Evolutionary conservation across 2,329 filamentous ascomycete species (phyloP).

Genomic region (Phialemonium atrogriseum): DNA sequence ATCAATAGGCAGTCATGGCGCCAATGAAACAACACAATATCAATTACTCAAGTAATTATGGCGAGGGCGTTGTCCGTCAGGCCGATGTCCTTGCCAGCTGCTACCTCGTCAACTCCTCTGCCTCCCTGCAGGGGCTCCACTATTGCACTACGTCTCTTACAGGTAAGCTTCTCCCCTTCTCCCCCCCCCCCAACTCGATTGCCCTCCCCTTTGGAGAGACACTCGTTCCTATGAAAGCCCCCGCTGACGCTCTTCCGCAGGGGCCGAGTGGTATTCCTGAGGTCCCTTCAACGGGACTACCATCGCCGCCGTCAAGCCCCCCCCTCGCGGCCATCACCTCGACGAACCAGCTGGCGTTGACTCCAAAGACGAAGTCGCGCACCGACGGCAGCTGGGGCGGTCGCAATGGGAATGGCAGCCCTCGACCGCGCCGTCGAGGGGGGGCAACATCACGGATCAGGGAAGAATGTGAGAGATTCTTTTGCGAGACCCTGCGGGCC

Average conservation of each 20-base stretch:
- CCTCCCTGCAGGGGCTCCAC: conserved; percentile 74
- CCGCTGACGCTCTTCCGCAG: too few species aligned
- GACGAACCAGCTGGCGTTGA: conserved; percentile 58
- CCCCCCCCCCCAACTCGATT: not conserved
- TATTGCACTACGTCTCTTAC: conserved; percentile 98
- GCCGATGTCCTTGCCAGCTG: conserved; percentile 82
- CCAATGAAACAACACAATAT: conserved; percentile 63
- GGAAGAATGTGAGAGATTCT: conserved; percentile 99
- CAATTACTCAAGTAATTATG: conserved; percentile 69
- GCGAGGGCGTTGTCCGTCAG: conserved; percentile 54
- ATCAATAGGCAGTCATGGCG: conserved; percentile 40
- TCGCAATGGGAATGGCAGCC: conserved; percentile 25
- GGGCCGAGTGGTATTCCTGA: conserved; percentile 93
- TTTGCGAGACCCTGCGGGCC: conserved; percentile 89
- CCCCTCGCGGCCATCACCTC: conserved; percentile 69
- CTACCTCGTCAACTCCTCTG: conserved; percentile 68
- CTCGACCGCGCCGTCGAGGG: conserved; percentile 55
- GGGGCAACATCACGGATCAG: conserved; percentile 94
- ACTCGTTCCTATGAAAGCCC: too few species aligned
- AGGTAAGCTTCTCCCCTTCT: conserved; percentile 1
- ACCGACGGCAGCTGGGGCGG: conserved; percentile 13
- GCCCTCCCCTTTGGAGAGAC: too few species aligned
- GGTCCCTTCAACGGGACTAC: conserved; percentile 76
- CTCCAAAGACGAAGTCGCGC: conserved; percentile 43
- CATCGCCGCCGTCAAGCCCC: conserved; percentile 82